Conservation (phyloP, 2,329 filamentous ascomycete genomes). For the Clonostachys byssicola region DNA sequence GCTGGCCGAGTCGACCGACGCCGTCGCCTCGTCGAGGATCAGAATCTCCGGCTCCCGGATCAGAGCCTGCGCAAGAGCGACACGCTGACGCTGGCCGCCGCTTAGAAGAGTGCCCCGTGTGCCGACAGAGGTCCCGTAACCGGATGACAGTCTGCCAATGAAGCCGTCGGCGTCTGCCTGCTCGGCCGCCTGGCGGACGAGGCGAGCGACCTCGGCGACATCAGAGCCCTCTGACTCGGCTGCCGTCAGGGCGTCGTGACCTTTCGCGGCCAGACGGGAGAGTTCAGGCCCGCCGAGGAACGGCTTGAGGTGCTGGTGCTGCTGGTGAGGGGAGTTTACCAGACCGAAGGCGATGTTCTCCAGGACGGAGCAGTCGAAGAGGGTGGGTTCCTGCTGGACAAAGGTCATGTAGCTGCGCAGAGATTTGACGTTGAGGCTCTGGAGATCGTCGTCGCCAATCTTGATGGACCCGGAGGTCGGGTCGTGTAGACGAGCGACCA, state of each 20-base stretch:
- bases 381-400: conserved; percentile 39
- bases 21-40: conserved; percentile 59
- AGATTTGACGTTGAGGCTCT: conserved; percentile 37
- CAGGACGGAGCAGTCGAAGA: conserved; percentile 39
- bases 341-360: conserved; percentile 48
- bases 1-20: conserved; percentile 53
- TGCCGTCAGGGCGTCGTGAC: conserved; percentile 38
- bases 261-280: conserved; percentile 45
- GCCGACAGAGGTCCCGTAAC: conserved; percentile 50
- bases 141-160: conserved; percentile 47
- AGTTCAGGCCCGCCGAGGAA: conserved; percentile 44
- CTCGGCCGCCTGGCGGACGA: conserved; percentile 44
- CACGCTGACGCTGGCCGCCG: conserved; percentile 56
- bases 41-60: conserved; percentile 53
- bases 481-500: conserved; percentile 55
- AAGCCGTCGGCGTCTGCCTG: conserved; percentile 57
- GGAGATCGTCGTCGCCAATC: conserved; percentile 41
- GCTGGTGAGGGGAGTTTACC: conserved; percentile 32
- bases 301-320: conserved; percentile 34
- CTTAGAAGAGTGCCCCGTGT: conserved; percentile 49
- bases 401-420: conserved; percentile 35
- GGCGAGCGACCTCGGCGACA: conserved; percentile 42
- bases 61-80: conserved; percentile 54
- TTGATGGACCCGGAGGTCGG: conserved; percentile 40
- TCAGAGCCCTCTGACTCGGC: conserved; percentile 36